Percentiles rank a stretch among this genome's conserved stretches.
Conservation (phyloP, 192 early-diverging fungal genomes). For the Allomyces javanicus region DNA sequence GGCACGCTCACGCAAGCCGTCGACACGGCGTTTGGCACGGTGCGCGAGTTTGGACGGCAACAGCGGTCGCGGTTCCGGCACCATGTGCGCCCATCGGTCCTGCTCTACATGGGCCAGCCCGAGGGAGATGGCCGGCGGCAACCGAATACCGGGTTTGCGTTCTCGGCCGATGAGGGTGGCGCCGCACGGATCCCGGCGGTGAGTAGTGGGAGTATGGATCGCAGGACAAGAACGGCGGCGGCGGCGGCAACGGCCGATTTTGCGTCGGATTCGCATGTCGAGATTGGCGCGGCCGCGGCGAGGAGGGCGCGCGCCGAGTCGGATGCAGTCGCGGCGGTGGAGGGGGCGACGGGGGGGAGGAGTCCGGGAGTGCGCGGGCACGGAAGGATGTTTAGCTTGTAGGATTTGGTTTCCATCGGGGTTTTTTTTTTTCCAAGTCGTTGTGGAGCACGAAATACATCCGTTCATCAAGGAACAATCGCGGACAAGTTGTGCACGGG, state of each 20-base stretch:
- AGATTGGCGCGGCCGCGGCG: neutral
- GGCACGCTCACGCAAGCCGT: neutral
- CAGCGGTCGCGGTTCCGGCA: neutral
- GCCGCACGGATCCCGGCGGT: neutral
- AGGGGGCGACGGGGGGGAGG: neutral
- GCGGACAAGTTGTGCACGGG: too few species aligned
- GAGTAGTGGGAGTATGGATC: neutral
- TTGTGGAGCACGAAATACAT: too few species aligned
- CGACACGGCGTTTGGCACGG: neutral
- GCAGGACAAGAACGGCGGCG: neutral
- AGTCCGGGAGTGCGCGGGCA: neutral
- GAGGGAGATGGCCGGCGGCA: neutral
- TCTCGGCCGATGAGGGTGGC: neutral
- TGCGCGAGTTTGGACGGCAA: neutral
- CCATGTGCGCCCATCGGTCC: neutral
- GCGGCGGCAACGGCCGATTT: neutral
- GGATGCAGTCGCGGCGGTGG: neutral
- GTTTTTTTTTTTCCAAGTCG: too few species aligned
- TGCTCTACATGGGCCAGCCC: neutral
- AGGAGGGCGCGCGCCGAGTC: neutral
- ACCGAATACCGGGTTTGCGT: neutral
- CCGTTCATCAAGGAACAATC: too few species aligned
- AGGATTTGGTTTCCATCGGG: neutral
- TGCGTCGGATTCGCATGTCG: neutral
- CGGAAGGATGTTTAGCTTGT: neutral